Evolutionary conservation across 495 filamentous ascomycete genomes (phyloP), one percentile per base, ranked within the genome.

Genomic region (Umbilicaria muhlenbergii): DNA sequence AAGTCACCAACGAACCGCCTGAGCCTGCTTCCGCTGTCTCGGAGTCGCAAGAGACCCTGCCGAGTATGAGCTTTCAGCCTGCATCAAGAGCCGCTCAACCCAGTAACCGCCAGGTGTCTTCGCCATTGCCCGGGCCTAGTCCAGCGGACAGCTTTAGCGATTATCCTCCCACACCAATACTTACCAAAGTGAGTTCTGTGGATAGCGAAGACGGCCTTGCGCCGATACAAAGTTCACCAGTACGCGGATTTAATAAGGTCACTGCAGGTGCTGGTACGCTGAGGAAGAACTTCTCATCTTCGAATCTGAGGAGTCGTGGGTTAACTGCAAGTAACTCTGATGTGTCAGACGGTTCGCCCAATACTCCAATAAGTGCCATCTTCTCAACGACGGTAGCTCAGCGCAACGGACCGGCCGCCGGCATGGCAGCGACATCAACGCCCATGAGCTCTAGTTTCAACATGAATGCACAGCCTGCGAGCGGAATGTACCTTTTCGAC

Each of bases 401-500:
- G 46, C 73, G 53, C 54, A 69, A 62, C 46, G 63, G 60, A 39
- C 58, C 55, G 36, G 56, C 55, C 39, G 58, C 70, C 38, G 61
- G 71, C 24, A 64, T 83, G 28, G 77, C 80, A 31, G 63, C 73
- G n/a, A 51, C 83, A 41, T 81, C 84, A 19, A 86, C 83, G 3
- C 81, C 83, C 4, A 71, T 78, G 28, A 69, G 69, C 1, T 55
- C 70, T 5, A 67, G 67, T 34, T 78, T 83, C 50, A 58, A 66
- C 37, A 54, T 66, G 40, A 64, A 68, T 55, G 72, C 70, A 11
- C 56, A 75, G 14, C 68, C 73, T 14, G 71, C 71, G 24, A 74
- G 78, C 32, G 88, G 84, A 2, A 59, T 88, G 44, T 76, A 87
- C 55, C 68, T 95, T 0, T 94, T 98, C 58, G 82, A 94, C 46